phyloP scores from a whole-genome alignment of 2,329 filamentous ascomycete species.

The Grosmannia serpens region DNA sequence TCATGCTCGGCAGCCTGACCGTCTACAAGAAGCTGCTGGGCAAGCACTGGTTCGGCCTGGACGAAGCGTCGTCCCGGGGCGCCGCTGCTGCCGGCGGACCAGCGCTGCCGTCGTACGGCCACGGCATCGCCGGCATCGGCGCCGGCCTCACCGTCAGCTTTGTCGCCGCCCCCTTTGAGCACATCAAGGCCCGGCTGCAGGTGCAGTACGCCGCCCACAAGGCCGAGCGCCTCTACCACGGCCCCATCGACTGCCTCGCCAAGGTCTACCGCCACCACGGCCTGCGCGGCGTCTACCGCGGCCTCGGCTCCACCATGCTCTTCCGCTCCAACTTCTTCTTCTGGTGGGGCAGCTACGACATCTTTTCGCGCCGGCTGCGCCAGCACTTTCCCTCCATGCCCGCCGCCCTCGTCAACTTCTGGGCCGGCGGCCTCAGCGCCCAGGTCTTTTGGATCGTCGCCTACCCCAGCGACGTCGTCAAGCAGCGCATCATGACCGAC shows the following conservation, averaged over 20 bases:
- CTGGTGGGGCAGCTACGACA: slow-evolving; percentile 95
- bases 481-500: slow-evolving; percentile 97
- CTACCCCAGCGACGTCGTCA: slow-evolving; percentile 87
- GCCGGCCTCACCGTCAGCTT: slow-evolving; percentile 86
- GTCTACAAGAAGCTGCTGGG: slow-evolving; percentile 78
- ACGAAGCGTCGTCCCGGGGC: slow-evolving; percentile 22
- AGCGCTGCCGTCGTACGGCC: slow-evolving; percentile 63
- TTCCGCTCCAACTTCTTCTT: slow-evolving; percentile 94
- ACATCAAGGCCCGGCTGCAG: slow-evolving; percentile 87
- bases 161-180: slow-evolving; percentile 86
- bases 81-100: slow-evolving; percentile 24
- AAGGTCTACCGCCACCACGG: slow-evolving; percentile 67
- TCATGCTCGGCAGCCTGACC: slow-evolving; percentile 86
- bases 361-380: slow-evolving; percentile 60
- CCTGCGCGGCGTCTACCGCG: slow-evolving; percentile 71
- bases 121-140: slow-evolving; percentile 77
- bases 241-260: slow-evolving; percentile 70
- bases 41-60: slow-evolving; percentile 56
- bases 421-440: slow-evolving; percentile 86
- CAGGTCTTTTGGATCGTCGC: slow-evolving; percentile 91
- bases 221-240: slow-evolving; percentile 66
- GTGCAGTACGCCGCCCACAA: slow-evolving; percentile 83
- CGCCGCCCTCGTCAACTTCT: slow-evolving; percentile 82
- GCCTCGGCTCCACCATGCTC: slow-evolving; percentile 70
- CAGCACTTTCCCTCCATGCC: slow-evolving; percentile 54